A percentile compares a stretch with the other conserved stretches of the same genome.
phyloP scores from a whole-genome alignment of 1,284 basidiomycete species.

The Ceratobasidium sp. region DNA sequence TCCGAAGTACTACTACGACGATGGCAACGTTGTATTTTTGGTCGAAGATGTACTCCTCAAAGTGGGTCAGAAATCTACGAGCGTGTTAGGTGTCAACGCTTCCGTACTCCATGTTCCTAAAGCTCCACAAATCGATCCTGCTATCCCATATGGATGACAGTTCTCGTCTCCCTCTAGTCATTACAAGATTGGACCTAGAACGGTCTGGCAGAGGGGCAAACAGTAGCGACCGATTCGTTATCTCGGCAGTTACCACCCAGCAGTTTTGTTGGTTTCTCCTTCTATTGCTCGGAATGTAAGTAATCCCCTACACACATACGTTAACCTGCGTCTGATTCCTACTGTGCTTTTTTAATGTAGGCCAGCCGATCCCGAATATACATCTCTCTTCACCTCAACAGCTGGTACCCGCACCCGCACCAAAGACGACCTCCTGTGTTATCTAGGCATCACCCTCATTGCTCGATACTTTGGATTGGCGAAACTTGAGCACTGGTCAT shows the following conservation, averaged over 20 bases:
- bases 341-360: neutral
- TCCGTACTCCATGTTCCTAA: no score
- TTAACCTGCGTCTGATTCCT: neutral
- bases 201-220: neutral
- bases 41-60: conserved; percentile 22
- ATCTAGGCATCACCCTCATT: neutral
- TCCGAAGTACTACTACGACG: conserved; percentile 21
- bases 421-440: neutral
- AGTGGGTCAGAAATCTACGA: neutral
- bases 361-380: neutral
- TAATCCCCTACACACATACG: neutral
- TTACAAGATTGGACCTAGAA: neutral
- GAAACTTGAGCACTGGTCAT: conserved; percentile 1
- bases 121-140: neutral
- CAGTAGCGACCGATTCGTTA: no score
- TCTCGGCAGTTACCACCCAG: no score
- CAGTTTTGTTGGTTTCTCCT: neutral
- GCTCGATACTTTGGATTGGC: neutral
- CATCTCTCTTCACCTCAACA: neutral
- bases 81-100: no score
- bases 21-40: conserved; percentile 18
- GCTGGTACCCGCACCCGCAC: neutral
- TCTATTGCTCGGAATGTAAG: conserved; percentile 1
- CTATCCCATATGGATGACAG: neutral
- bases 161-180: neutral